Evolutionary conservation across 441 rosid species (phyloP), one percentile per base, ranked within the genome.

Genomic region (Euphorbia corollata): DNA sequence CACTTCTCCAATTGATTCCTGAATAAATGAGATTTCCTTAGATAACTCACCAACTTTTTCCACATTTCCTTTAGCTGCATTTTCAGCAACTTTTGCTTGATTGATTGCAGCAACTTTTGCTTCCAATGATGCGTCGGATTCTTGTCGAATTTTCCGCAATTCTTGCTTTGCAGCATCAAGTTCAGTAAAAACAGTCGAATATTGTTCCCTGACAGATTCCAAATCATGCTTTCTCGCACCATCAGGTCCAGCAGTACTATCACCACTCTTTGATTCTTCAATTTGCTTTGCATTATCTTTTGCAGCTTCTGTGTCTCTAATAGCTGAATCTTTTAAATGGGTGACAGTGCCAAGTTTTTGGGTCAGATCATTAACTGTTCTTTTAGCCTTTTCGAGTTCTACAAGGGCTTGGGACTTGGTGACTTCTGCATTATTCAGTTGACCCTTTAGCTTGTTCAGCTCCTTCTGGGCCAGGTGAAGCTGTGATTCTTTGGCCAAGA

Each of bases 381-480:
- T 79, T 73, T 79, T 91, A 45, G 91, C 86, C 73, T 78, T 81
- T 67, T 88, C 94, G 63, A 94, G 91, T 74, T 91, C 99, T 43
- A 48, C 72, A 62, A 89, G 77, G n/a, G 94, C 97, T 72, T 87
- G 86, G 69, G 74, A 77, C 78, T 87, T 88, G 12, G 91, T 74
- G 3, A 78, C 77, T 74, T 88, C 96, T 0, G 97, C 97, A 67
- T 80, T 94, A 80, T 78, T 78, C 62, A 94, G 79, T 63, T 86
- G 88, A 61, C 83, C 90, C 79, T 85, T 85, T 62, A 89, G 77
- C 84, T 77, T 89, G 73, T 78, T 79, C 69, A 94, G 77, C 86
- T 91, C 92, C 70, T 84, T 91, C 71, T 83, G 88, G 10, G 91
- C 84, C 72, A 94, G 81, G 72, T 89, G 97, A 75, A 91, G 96